Evolutionary conservation across 305 asterid species (phyloP).

Genomic region (Lippia alba): DNA sequence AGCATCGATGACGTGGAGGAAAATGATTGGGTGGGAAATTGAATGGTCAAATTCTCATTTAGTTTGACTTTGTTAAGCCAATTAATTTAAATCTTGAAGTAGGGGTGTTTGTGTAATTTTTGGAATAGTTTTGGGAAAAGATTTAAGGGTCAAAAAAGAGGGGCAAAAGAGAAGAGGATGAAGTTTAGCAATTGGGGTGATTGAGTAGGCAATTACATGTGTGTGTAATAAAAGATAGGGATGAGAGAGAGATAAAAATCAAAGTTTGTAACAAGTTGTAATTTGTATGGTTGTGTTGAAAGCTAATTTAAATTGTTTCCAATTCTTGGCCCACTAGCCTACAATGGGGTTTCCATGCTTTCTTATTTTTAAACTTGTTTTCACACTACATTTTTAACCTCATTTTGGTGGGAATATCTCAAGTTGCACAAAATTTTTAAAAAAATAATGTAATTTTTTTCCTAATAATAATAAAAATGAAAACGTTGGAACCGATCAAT

Average conservation of each 20-base stretch:
- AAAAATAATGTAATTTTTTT: too few species aligned
- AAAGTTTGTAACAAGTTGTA: constrained; percentile 32
- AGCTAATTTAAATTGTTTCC: constrained; percentile 16
- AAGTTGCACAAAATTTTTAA: too few species aligned
- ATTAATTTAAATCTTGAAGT: not conserved
- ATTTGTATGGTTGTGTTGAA: constrained; percentile 36
- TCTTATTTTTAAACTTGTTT: not conserved
- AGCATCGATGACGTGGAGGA: constrained; percentile 35
- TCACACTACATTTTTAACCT: not conserved
- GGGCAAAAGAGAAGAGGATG: not conserved
- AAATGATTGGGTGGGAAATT: constrained; percentile 27
- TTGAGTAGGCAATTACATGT: constrained; percentile 23
- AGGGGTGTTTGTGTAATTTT: constrained; percentile 24
- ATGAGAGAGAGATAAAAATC: constrained; percentile 16
- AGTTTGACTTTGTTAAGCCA: constrained; percentile 32
- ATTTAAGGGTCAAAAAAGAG: constrained; percentile 31
- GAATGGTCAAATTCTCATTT: constrained; percentile 27
- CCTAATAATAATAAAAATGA: too few species aligned
- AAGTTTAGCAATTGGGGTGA: constrained; percentile 16
- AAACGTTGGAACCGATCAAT: too few species aligned
- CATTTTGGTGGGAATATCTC: too few species aligned
- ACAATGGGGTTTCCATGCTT: constrained; percentile 24
- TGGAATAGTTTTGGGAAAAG: constrained; percentile 26
- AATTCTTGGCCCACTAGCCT: constrained; percentile 31
- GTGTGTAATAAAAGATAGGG: constrained; percentile 35